Base-by-base conservation (phyloP, 139 green algal species). In the Picochlorum sp. region DNA sequence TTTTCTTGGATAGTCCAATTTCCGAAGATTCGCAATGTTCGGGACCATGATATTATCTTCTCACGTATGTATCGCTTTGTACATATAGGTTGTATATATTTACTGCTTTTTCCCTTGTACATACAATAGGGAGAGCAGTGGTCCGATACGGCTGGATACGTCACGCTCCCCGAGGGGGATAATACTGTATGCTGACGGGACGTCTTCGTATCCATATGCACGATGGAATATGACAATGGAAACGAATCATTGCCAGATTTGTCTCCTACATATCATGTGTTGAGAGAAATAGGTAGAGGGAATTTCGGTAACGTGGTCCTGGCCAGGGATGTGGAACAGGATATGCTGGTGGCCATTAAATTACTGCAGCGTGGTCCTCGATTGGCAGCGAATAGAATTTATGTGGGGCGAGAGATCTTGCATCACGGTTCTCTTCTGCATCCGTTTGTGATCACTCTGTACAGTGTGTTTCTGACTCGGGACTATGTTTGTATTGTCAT, bases 341-440 rank as follows among this genome's bases (percentile, higher is more conserved):
- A 65, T 18, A 47, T 16, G 20, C 54, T 74, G 3, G 77, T 83
- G 18, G 77, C 77, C 15, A 76, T 83, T 38, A 83, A 83, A 50
- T 55, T 62, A 21, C 44, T 62, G 26, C 4, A 24, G 15, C 56
- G 28, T 23, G 56, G 30, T 13, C 15, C 14, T 44, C 64, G 74
- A 67, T 63, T 80, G 9, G 64, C 51, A 30, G 61, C 63, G 44
- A 70, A 81, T 49, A 67, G 57, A 15, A 75, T 49, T 5, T 80
- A 79, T n/a, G 72, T 86, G 21, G 63, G 72, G 61, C 58, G 78
- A 8, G 78, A 86, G 59, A 77, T 86, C n/a, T 20, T 83, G 59
- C 72, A 83, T 55, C 80, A 86, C 60, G 66, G 67, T 26, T 67
- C 58, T 16, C 59, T 86, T 9, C 65, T 59, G 47, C 80, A 86